phyloP scores from a whole-genome alignment of 208 protist species.

The Trypanosoma brucei region DNA sequence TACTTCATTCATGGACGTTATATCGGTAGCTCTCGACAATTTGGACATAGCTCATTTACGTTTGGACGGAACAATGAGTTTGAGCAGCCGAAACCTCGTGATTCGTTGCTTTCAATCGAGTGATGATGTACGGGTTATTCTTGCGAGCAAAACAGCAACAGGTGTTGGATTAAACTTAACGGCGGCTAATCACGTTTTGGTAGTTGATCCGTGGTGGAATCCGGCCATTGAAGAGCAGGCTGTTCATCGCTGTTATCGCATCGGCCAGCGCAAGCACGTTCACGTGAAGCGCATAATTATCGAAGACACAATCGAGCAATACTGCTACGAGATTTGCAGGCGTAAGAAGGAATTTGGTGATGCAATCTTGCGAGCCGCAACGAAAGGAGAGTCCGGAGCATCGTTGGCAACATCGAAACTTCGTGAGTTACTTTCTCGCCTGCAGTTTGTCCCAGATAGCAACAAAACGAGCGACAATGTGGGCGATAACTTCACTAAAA shows the following conservation, averaged over 20 bases:
- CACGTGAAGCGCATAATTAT: conserved; percentile 90
- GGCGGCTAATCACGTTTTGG: conserved; percentile 92
- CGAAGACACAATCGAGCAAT: conserved; percentile 92
- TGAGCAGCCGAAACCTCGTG: conserved; percentile 60
- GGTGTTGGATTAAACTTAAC: conserved; percentile 97
- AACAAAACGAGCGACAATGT: conserved; percentile 6
- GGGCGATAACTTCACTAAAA: not conserved
- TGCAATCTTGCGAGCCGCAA: conserved; percentile 77
- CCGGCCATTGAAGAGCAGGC: conserved; percentile 94
- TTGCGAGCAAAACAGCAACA: conserved; percentile 94
- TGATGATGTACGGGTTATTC: conserved; percentile 59
- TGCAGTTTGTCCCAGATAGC: conserved; percentile 55
- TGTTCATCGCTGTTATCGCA: conserved; percentile 93
- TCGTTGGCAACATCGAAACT: conserved; percentile 67
- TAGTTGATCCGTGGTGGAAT: conserved; percentile 97
- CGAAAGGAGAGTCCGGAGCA: conserved; percentile 51
- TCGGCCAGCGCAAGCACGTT: conserved; percentile 93
- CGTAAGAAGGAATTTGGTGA: conserved; percentile 91
- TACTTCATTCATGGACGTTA: conserved; percentile 95
- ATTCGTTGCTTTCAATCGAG: conserved; percentile 76
- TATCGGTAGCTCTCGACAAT: conserved; percentile 79
- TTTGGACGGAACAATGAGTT: conserved; percentile 91
- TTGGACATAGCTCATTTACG: conserved; percentile 68
- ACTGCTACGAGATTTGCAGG: conserved; percentile 90
- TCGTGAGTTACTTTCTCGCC: conserved; percentile 69